Percentiles rank a stretch among this genome's conserved stretches.
These are phyloP conservation scores for Smittium mucronatum DNA, from an alignment of 371 early-diverging fungal species.

Conservation along the genomic window DNA sequence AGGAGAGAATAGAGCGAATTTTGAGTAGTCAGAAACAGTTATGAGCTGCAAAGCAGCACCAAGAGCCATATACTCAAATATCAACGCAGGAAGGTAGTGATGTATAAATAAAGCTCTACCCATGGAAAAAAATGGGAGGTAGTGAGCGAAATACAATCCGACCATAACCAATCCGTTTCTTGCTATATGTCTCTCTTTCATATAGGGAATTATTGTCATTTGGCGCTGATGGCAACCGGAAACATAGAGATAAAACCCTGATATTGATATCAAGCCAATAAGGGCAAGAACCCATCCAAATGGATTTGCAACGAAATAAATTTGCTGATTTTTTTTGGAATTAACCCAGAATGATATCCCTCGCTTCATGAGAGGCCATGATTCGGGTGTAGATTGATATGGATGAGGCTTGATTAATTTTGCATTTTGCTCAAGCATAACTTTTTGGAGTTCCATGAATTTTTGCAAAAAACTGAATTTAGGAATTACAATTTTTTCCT, in stretches of 20 bases:
- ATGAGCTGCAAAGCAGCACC: slow-evolving; percentile 58
- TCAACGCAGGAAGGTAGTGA: slow-evolving; percentile 93
- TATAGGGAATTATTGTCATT: neutral
- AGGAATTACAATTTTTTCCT: slow-evolving; percentile 28
- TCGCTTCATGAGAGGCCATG: slow-evolving; percentile 82
- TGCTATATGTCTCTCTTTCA: neutral
- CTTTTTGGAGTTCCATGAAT: slow-evolving; percentile 74
- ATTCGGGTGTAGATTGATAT: slow-evolving; percentile 64
- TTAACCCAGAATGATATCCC: slow-evolving; percentile 93
- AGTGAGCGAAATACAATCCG: slow-evolving; percentile 33
- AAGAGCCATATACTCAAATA: slow-evolving; percentile 61
- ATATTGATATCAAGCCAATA: neutral
- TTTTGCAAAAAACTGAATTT: slow-evolving; percentile 58
- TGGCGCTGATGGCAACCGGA: neutral
- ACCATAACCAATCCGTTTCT: slow-evolving; percentile 1
- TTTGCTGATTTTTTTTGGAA: slow-evolving; percentile 51
- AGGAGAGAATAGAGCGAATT: slow-evolving; percentile 29
- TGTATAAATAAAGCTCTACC: slow-evolving; percentile 88
- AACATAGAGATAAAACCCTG: neutral
- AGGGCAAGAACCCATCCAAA: slow-evolving; percentile 52
- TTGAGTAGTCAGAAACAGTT: slow-evolving; percentile 34
- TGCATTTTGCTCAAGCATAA: slow-evolving; percentile 85
- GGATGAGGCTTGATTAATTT: slow-evolving; percentile 85
- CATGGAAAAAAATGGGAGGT: slow-evolving; percentile 88
- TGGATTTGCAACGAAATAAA: slow-evolving; percentile 96